Evolutionary conservation across 108 stramenopile genomes (phyloP).

Genomic region (Cyclotella distinguenda): DNA sequence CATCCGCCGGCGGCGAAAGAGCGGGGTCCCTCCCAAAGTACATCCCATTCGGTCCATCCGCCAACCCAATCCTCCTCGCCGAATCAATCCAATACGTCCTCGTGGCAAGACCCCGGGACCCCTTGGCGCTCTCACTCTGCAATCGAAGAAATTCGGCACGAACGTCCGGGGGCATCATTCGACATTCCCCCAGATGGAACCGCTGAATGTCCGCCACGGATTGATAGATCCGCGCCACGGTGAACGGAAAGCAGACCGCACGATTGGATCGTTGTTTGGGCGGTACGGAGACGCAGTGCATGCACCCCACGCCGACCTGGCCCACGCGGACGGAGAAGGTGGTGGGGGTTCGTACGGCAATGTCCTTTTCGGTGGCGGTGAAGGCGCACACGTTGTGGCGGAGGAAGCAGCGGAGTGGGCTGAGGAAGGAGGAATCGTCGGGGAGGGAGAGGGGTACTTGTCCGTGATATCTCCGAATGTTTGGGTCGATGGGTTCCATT

Average conservation of each 20-base stretch:
- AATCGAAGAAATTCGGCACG: slow-evolving; percentile 63
- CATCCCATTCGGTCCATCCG: slow-evolving; percentile 76
- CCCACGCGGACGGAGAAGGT: slow-evolving; percentile 66
- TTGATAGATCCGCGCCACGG: slow-evolving; percentile 85
- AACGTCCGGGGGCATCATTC: slow-evolving; percentile 70
- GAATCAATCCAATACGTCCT: slow-evolving; percentile 86
- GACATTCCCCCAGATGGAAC: slow-evolving; percentile 85
- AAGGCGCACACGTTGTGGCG: slow-evolving; percentile 85
- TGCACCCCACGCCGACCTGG: slow-evolving; percentile 56
- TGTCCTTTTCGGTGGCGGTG: slow-evolving; percentile 79
- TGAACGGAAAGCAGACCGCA: slow-evolving; percentile 89
- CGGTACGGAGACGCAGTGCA: slow-evolving; percentile 66
- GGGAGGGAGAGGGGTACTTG: slow-evolving; percentile 58
- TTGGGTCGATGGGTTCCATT: not conserved
- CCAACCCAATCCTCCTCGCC: slow-evolving; percentile 83
- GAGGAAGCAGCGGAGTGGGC: slow-evolving; percentile 85
- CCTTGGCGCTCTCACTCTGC: slow-evolving; percentile 84
- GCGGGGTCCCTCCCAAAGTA: slow-evolving; percentile 75
- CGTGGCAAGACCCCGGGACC: slow-evolving; percentile 86
- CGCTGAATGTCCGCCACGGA: slow-evolving; percentile 89
- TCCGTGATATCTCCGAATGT: slow-evolving; percentile 52
- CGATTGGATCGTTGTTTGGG: slow-evolving; percentile 79
- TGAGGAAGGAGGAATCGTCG: slow-evolving; percentile 70
- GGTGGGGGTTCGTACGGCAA: slow-evolving; percentile 85
- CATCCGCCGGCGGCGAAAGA: slow-evolving; percentile 52